Evolutionary conservation across 306 rosid genomes (phyloP), one percentile per base, ranked within the genome.

Genomic region (Prunus kanzakura): DNA sequence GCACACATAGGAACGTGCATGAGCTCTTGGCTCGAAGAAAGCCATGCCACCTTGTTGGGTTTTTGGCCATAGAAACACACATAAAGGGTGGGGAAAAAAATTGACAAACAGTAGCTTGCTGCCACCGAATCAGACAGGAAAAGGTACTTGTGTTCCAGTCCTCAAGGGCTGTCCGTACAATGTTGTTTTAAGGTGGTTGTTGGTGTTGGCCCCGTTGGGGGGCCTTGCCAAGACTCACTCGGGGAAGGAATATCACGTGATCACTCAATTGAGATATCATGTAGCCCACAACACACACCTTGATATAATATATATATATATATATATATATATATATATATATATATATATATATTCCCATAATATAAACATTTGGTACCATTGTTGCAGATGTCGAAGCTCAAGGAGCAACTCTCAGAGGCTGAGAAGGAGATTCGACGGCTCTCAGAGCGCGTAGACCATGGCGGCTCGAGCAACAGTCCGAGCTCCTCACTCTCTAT

Each of bases 11-110:
- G 89, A 85, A 91, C 81, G 80, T 80, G 86, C 74, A 88, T 75
- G 75, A 85, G 91, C 91, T 79, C 91, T 76, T 66, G 91, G 90
- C 89, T 88, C 92, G 85, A 88, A 89, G 85, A 79, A 75, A 75
- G 49, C 80, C 67, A 72, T 65, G 78, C 80, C 84, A 82, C 75
- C 74, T 64, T 54, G 64, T 11, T 82, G 74, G 78, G 73, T 64
- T 84, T 64, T 84, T 67, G 20, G 71, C 74, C 80, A 74, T 29
- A 61, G 56, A 63, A 75, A 81, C 20, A 45, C 78, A 13, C 29
- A 77, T 65, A 8, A 47, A 4, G 47, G 15, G 73, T 41, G 12
- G 41, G 82, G 30, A 8, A 56, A 50, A 50, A 19, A 11, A 60
- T 14, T 29, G 65, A 63, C 30, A 78, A 71, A 30, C 69, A 79